phyloP scores from a whole-genome alignment of 805 yeast species.

The Metschnikowia cerradonensis region DNA sequence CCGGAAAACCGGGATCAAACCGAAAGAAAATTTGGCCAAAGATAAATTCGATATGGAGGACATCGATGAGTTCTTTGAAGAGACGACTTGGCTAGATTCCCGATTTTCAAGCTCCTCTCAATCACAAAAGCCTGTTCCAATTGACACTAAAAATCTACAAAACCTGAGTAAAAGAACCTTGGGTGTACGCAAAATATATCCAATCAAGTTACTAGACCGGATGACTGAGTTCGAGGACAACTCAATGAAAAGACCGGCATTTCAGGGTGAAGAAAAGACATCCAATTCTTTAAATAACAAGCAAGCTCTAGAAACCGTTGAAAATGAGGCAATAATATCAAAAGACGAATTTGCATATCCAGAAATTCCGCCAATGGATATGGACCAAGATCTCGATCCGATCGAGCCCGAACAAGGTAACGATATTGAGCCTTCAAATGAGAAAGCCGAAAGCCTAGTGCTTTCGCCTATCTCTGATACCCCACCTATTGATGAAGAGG shows the following conservation, averaged over 20 bases:
- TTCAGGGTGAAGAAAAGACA: neutral
- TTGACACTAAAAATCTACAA: neutral
- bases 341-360: neutral
- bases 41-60: slow-evolving; percentile 67
- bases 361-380: neutral
- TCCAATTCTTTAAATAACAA: neutral
- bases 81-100: slow-evolving; percentile 18
- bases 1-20: slow-evolving; percentile 61
- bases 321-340: neutral
- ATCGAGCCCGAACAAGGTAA: neutral
- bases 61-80: slow-evolving; percentile 62
- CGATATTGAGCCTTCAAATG: neutral
- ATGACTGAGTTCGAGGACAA: neutral
- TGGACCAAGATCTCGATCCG: slow-evolving; percentile 1
- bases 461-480: neutral
- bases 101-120: neutral
- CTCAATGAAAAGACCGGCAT: neutral
- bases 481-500: neutral
- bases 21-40: slow-evolving; percentile 43
- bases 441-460: neutral
- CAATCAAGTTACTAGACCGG: slow-evolving; percentile 1
- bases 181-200: slow-evolving; percentile 2
- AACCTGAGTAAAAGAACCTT: neutral
- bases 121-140: neutral
- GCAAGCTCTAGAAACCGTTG: neutral